Conservation (phyloP, 495 filamentous ascomycete species). For the Talaromyces ruber region DNA sequence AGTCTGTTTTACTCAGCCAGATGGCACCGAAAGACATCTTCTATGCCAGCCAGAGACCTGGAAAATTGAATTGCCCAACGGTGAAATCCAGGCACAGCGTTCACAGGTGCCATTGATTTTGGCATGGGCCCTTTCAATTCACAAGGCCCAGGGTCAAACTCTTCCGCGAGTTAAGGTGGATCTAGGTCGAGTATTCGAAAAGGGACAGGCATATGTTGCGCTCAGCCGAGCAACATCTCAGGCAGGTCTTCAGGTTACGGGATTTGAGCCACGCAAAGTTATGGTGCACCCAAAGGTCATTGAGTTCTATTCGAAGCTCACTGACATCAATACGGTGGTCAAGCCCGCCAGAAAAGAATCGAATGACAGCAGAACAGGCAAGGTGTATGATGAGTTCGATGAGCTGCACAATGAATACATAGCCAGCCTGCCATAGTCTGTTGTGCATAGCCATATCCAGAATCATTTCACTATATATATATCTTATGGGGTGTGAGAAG, state of each 20-base stretch:
- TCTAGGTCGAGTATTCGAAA: conserved; percentile 86
- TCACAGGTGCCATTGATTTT: conserved; percentile 66
- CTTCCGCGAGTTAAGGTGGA: conserved; percentile 93
- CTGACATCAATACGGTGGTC: conserved; percentile 36
- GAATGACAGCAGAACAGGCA: background rate
- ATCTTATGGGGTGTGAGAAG: background rate
- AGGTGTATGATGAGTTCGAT: conserved; percentile 20
- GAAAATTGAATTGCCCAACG: conserved; percentile 95
- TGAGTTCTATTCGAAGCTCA: conserved; percentile 74
- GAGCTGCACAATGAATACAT: conserved; percentile 21
- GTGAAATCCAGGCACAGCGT: conserved; percentile 81
- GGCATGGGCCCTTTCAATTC: conserved; percentile 94
- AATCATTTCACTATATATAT: background rate
- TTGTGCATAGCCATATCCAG: background rate
- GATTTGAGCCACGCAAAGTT: conserved; percentile 85
- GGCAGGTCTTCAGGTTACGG: conserved; percentile 76
- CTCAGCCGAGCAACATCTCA: conserved; percentile 75
- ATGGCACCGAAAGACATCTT: conserved; percentile 68
- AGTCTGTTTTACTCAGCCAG: conserved; percentile 70
- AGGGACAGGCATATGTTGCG: conserved; percentile 62
- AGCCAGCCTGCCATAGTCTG: background rate
- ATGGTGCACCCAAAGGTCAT: conserved; percentile 88
- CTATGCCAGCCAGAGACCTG: conserved; percentile 81
- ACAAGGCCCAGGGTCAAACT: conserved; percentile 97
- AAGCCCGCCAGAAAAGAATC: conserved; percentile 7